These are phyloP conservation scores for Pseudovirgaria hyperparasitica DNA, from an alignment of 2,329 filamentous ascomycete genomes.

Conservation along the genomic window DNA sequence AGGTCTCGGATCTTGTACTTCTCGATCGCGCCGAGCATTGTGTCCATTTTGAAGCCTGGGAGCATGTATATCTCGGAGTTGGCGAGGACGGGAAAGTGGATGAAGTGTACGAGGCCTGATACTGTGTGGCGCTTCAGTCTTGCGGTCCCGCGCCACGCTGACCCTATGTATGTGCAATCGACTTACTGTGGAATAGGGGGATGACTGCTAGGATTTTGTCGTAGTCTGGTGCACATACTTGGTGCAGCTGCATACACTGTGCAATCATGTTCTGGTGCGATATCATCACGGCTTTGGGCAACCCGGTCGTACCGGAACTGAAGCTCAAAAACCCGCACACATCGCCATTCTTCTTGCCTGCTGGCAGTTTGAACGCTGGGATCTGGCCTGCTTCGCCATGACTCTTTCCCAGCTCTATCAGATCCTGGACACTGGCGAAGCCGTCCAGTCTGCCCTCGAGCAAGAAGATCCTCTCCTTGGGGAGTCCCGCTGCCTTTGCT, in stretches of 20 bases:
- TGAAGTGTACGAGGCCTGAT: slow-evolving; percentile 48
- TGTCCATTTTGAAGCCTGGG: slow-evolving; percentile 48
- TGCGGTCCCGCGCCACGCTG: background rate
- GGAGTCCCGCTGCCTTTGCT: slow-evolving; percentile 41
- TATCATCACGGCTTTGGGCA: slow-evolving; percentile 41
- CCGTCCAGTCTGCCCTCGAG: slow-evolving; percentile 41
- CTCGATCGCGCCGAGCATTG: slow-evolving; percentile 41
- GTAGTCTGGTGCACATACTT: slow-evolving; percentile 37
- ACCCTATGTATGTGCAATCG: no score
- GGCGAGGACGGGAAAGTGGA: slow-evolving; percentile 49
- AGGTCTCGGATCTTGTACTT: slow-evolving; percentile 43
- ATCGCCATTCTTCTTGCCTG: slow-evolving; percentile 43
- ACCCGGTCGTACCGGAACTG: slow-evolving; percentile 36
- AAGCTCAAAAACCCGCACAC: slow-evolving; percentile 42
- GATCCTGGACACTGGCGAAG: slow-evolving; percentile 34
- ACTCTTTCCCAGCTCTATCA: slow-evolving; percentile 31
- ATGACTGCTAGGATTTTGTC: slow-evolving; percentile 44
- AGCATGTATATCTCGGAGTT: slow-evolving; percentile 57
- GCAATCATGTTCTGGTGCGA: slow-evolving; percentile 42
- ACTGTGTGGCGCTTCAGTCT: no score
- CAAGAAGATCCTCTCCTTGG: slow-evolving; percentile 40
- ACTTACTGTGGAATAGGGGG: slow-evolving; percentile 46
- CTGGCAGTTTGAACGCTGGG: slow-evolving; percentile 35
- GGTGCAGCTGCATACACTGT: slow-evolving; percentile 48
- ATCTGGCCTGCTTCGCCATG: slow-evolving; percentile 32